Conservation (phyloP, 495 filamentous ascomycete species). For the Achaetomiella virescens region DNA sequence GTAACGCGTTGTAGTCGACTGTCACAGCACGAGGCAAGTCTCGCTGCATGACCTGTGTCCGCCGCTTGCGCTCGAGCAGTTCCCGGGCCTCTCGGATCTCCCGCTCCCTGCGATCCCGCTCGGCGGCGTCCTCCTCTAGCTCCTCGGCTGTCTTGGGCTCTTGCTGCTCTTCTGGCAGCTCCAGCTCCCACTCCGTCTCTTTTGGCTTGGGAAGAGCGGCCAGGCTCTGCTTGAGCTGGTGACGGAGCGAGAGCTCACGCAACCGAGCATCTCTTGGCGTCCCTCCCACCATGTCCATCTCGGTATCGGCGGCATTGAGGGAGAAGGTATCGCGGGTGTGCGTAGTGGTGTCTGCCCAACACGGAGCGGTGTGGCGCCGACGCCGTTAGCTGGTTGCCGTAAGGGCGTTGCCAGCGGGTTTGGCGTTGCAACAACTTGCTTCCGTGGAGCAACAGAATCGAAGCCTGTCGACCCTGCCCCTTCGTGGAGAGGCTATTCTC, state of each 20-base stretch:
- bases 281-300: constrained; percentile 61
- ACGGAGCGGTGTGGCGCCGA: constrained; percentile 66
- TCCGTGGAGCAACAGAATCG: constrained; percentile 75
- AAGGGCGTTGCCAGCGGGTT: constrained; percentile 94
- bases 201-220: constrained; percentile 87
- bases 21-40: constrained; percentile 69
- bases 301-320: constrained; percentile 64
- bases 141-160: constrained; percentile 52
- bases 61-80: constrained; percentile 68
- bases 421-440: constrained; percentile 76
- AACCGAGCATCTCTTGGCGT: constrained; percentile 75
- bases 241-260: constrained; percentile 62
- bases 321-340: constrained; percentile 88
- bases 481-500: constrained; percentile 85
- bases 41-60: constrained; percentile 84
- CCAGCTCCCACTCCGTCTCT: constrained; percentile 84
- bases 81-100: constrained; percentile 65
- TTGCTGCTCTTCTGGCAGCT: constrained; percentile 76
- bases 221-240: constrained; percentile 66
- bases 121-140: constrained; percentile 74
- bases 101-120: constrained; percentile 66
- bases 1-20: constrained; percentile 63
- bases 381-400: constrained; percentile 58
- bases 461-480: constrained; percentile 79
- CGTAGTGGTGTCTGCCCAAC: constrained; percentile 81